Conservation (phyloP, 495 filamentous ascomycete genomes). For the Daldinia loculata region DNA sequence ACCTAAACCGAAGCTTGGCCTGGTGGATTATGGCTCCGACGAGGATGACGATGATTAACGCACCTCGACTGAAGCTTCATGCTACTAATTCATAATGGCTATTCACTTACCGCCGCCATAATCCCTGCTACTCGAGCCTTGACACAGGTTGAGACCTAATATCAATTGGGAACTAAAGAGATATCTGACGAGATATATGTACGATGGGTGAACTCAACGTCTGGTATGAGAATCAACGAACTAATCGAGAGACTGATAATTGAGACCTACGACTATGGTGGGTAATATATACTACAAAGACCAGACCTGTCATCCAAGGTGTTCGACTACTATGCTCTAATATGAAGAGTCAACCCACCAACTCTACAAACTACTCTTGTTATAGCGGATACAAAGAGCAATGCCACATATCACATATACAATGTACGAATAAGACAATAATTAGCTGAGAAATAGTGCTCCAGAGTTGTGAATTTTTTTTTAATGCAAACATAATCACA, state of each 20-base stretch:
- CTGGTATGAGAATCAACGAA: not conserved
- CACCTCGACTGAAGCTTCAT: not conserved
- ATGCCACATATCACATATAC: not conserved
- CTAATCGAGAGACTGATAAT: not conserved
- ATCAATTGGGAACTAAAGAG: not conserved
- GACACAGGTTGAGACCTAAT: not conserved
- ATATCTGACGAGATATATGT: not conserved
- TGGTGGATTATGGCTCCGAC: constrained; percentile 50
- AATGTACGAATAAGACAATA: not conserved
- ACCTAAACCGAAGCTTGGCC: constrained; percentile 34
- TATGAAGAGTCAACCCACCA: not conserved
- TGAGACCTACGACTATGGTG: too few species aligned
- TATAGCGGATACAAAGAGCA: not conserved
- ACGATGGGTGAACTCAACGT: not conserved
- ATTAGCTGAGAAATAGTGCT: not conserved
- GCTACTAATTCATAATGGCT: not conserved
- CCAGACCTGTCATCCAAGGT: not conserved
- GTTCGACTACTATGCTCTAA: not conserved
- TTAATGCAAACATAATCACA: not conserved
- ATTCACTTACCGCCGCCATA: not conserved
- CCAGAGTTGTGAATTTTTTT: constrained; percentile 33
- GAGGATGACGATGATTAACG: constrained; percentile 43
- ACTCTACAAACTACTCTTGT: not conserved
- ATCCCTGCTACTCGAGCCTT: not conserved
- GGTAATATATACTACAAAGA: not conserved